Conservation (phyloP, 2,329 filamentous ascomycete species). For the Fusarium phyllophilum region DNA sequence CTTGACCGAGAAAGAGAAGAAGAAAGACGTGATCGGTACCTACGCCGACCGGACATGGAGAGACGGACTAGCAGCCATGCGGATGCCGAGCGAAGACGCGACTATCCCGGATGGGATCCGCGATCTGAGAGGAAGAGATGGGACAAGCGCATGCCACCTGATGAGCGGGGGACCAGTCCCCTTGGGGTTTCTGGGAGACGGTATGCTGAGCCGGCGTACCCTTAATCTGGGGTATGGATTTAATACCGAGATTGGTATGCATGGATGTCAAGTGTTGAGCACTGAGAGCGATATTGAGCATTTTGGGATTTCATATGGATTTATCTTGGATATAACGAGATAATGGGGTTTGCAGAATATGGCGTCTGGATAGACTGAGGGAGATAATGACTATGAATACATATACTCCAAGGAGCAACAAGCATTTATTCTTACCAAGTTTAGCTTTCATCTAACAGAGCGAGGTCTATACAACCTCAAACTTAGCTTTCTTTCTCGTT, state of each 20-base stretch:
- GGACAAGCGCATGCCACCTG: slow-evolving; percentile 48
- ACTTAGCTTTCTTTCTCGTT: too few species aligned
- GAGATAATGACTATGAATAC: slow-evolving; percentile 30
- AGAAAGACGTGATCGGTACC: slow-evolving; percentile 50
- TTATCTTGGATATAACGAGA: slow-evolving; percentile 1
- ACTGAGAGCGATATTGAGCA: slow-evolving; percentile 5
- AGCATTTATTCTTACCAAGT: background rate
- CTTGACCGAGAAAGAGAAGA: slow-evolving; percentile 53
- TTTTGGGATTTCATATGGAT: background rate
- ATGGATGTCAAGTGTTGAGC: background rate
- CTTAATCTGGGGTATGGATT: slow-evolving; percentile 23
- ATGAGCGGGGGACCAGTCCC: slow-evolving; percentile 48
- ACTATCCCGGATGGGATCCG: slow-evolving; percentile 49
- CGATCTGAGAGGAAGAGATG: slow-evolving; percentile 51
- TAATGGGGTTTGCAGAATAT: slow-evolving; percentile 15
- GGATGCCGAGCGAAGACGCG: slow-evolving; percentile 57
- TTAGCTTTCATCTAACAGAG: background rate
- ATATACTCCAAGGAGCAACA: background rate
- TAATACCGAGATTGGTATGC: background rate
- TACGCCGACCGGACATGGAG: slow-evolving; percentile 53
- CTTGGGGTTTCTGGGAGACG: slow-evolving; percentile 50
- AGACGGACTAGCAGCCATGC: slow-evolving; percentile 62
- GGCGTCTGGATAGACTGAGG: slow-evolving; percentile 19
- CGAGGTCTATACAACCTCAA: too few species aligned
- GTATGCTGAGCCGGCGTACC: slow-evolving; percentile 52